These are phyloP conservation scores for Sonneratia caseolaris DNA, from an alignment of 345 rosid species.

Conservation along the genomic window DNA sequence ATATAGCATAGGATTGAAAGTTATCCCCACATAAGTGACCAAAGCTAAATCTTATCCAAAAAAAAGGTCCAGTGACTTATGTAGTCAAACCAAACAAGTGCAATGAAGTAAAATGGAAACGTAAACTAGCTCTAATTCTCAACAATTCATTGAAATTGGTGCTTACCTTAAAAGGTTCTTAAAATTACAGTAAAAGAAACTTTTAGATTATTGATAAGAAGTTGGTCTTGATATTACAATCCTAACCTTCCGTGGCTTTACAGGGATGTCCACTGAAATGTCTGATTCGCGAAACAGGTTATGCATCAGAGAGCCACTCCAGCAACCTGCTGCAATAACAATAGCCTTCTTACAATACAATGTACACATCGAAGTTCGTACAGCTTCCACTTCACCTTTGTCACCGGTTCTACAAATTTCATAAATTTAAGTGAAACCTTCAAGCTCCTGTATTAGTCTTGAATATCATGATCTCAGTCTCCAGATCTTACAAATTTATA, in stretches of 20 bases:
- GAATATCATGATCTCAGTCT: neutral
- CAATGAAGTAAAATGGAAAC: neutral
- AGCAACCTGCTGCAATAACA: constrained; percentile 78
- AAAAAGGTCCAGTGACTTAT: neutral
- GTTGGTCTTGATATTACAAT: neutral
- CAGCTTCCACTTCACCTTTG: constrained; percentile 43
- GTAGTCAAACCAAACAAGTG: neutral
- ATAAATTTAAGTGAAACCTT: neutral
- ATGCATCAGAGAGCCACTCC: constrained; percentile 70
- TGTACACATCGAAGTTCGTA: constrained; percentile 49
- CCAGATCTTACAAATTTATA: neutral
- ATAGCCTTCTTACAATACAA: constrained; percentile 60
- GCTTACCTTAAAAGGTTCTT: neutral
- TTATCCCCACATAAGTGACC: neutral
- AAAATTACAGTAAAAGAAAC: neutral
- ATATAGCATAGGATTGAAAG: constrained; percentile 15
- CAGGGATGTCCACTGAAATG: constrained; percentile 39
- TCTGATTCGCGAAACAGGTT: constrained; percentile 42
- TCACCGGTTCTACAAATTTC: constrained; percentile 31
- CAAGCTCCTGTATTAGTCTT: neutral
- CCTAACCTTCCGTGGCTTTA: constrained; percentile 80
- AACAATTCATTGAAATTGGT: neutral
- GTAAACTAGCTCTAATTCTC: neutral
- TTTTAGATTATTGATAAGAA: neutral
- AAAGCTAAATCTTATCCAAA: neutral